phyloP scores from a whole-genome alignment of 257 asterid species.

The Capsicum baccatum region DNA sequence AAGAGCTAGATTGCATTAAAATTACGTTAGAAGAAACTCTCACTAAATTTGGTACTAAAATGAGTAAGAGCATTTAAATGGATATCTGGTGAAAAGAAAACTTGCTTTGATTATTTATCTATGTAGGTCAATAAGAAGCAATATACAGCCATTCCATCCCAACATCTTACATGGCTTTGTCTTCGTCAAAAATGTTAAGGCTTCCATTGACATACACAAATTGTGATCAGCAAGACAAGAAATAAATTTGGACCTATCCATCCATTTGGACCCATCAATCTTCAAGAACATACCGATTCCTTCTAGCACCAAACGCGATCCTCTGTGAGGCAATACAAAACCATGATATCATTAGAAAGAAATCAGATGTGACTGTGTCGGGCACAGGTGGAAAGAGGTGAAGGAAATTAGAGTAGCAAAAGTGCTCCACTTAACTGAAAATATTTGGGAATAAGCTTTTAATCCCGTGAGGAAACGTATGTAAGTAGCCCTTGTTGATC shows the following conservation, averaged over 20 bases:
- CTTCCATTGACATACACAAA: conserved; percentile 25
- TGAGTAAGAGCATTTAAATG: background rate
- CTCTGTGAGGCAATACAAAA: conserved; percentile 52
- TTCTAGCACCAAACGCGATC: conserved; percentile 87
- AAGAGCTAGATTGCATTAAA: background rate
- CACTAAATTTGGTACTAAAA: background rate
- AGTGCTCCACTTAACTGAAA: conserved; percentile 63
- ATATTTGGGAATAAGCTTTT: conserved; percentile 93
- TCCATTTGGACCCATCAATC: conserved; percentile 44
- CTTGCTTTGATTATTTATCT: background rate
- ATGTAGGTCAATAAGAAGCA: background rate
- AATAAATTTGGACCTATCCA: background rate
- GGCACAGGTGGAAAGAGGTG: background rate
- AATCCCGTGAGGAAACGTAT: conserved; percentile 92
- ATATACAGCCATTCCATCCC: background rate
- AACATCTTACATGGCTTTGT: background rate
- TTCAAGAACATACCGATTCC: conserved; percentile 78
- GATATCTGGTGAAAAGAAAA: background rate
- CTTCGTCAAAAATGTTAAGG: background rate
- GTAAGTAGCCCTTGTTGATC: conserved; percentile 85
- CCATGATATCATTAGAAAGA: conserved; percentile 12
- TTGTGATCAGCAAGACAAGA: conserved; percentile 1
- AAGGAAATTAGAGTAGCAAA: background rate
- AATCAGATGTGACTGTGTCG: background rate
- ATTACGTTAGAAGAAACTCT: background rate